Conservation (phyloP, 164 flowering plant genomes). For the Magnolia sinica region DNA sequence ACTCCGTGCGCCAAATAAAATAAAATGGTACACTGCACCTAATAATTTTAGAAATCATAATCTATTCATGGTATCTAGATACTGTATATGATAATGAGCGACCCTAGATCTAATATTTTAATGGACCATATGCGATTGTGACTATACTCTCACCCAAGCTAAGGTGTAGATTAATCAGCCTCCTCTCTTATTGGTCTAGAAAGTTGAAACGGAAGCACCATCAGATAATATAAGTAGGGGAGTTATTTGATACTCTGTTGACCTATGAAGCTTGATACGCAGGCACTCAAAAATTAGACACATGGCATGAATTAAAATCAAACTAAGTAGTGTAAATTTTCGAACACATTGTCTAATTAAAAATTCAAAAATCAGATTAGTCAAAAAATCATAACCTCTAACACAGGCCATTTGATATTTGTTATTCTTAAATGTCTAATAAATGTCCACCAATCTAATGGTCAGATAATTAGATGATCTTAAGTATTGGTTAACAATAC, state of each 20-base stretch:
- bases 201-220: conserved; percentile 26
- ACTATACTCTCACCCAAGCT: background rate
- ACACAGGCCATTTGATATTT: background rate
- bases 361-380: background rate
- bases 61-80: background rate
- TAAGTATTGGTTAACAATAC: background rate
- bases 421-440: background rate
- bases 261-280: background rate
- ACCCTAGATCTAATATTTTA: too few relatives aligned
- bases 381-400: background rate
- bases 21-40: background rate
- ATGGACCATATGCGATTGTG: background rate
- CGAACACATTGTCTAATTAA: too few relatives aligned
- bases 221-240: background rate
- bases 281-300: background rate
- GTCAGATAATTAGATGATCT: background rate
- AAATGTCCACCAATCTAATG: background rate
- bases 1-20: too few relatives aligned
- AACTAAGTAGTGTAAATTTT: background rate
- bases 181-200: conserved; percentile 28
- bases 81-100: background rate
- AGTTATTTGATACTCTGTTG: background rate
- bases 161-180: background rate
- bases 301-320: background rate
- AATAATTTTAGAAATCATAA: background rate